Conservation (phyloP, 2,329 filamentous ascomycete species). For the Torrubiella hemipterigena region DNA sequence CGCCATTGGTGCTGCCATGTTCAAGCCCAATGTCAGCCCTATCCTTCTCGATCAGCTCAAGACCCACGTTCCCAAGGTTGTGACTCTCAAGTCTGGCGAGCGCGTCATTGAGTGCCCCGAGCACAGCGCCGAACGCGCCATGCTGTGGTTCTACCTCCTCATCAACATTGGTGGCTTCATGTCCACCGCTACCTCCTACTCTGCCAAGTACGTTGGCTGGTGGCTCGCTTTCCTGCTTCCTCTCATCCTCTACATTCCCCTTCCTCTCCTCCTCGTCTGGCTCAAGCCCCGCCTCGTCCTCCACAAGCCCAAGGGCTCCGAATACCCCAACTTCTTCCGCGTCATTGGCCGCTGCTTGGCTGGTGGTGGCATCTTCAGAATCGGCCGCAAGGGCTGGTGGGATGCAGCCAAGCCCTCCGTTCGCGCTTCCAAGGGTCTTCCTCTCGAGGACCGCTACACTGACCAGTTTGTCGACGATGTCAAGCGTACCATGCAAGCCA, state of each 20-base stretch:
- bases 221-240: constrained; percentile 33
- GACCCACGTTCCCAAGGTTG: constrained; percentile 28
- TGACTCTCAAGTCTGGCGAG: constrained; percentile 38
- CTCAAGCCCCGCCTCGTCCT: constrained; percentile 46
- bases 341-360: constrained; percentile 43
- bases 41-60: constrained; percentile 55
- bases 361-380: constrained; percentile 32
- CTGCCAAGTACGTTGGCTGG: constrained; percentile 39
- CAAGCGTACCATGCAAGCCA: constrained; percentile 33
- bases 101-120: constrained; percentile 58
- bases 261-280: constrained; percentile 43
- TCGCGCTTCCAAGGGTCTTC: constrained; percentile 27
- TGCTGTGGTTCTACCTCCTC: constrained; percentile 49
- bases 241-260: constrained; percentile 42
- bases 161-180: constrained; percentile 43
- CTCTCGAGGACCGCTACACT: constrained; percentile 43
- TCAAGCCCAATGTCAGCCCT: constrained; percentile 64
- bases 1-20: constrained; percentile 51
- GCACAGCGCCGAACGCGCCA: constrained; percentile 52
- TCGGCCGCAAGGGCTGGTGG: constrained; percentile 46
- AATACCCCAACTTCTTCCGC: constrained; percentile 46
- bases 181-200: constrained; percentile 38
- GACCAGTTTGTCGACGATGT: constrained; percentile 58
- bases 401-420: constrained; percentile 43
- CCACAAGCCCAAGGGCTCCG: constrained; percentile 51